Percentiles rank a stretch among this genome's conserved stretches.
These are phyloP conservation scores for Tylopilus felleus DNA, from an alignment of 768 basidiomycete species.

Conservation along the genomic window DNA sequence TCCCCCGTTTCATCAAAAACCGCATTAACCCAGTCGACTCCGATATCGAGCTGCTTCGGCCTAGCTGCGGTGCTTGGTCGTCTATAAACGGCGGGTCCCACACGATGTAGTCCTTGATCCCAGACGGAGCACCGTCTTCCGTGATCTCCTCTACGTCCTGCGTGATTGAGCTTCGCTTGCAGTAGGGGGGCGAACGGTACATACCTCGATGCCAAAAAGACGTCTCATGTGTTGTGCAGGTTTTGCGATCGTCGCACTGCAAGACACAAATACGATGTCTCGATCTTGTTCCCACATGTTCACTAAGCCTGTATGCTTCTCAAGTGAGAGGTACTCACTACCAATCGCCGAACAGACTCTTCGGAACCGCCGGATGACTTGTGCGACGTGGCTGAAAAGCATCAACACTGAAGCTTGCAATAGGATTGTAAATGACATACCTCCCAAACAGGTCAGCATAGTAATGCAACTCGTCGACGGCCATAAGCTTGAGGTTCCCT, in stretches of 20 bases:
- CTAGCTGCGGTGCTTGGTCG: conserved; percentile 48
- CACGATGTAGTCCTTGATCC: conserved; percentile 72
- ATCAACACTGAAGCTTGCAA: neutral
- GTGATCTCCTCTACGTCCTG: conserved; percentile 65
- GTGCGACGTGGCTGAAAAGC: conserved; percentile 61
- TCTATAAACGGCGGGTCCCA: conserved; percentile 72
- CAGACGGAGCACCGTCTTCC: conserved; percentile 81
- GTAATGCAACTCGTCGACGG: conserved; percentile 85
- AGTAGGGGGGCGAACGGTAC: neutral
- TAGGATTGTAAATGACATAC: conserved; percentile 32
- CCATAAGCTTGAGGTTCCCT: conserved; percentile 71
- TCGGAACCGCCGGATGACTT: conserved; percentile 71
- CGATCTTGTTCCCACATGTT: conserved; percentile 38
- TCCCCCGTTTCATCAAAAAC: conserved; percentile 76
- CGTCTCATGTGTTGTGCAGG: conserved; percentile 72
- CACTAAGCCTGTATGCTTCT: neutral
- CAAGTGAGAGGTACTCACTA: conserved; percentile 43
- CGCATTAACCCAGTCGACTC: conserved; percentile 74
- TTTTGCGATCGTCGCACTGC: conserved; percentile 83
- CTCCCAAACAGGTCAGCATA: conserved; percentile 80
- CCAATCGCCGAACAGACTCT: conserved; percentile 75
- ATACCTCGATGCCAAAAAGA: conserved; percentile 62
- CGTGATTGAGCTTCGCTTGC: neutral
- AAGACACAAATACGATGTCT: conserved; percentile 67
- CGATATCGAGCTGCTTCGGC: conserved; percentile 53